Evolutionary conservation across 495 filamentous ascomycete species (phyloP), one percentile per base, ranked within the genome.

Genomic region (Daldinia vernicosa): DNA sequence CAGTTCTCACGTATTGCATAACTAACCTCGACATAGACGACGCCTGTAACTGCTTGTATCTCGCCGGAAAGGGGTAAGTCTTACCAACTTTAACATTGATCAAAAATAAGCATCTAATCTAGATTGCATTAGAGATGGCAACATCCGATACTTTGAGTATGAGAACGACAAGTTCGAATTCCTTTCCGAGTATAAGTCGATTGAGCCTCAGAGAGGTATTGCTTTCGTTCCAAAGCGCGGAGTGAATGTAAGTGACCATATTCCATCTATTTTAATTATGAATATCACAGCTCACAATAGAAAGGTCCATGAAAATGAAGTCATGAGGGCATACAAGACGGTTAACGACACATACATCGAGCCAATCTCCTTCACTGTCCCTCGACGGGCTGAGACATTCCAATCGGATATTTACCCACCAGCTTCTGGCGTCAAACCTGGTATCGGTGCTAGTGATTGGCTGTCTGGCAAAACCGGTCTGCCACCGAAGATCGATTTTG

Each of bases 141-240:
- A 98, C 79, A 99, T 99, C 71, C 93, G 95, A 40, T 99, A 99
- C 82, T 99, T 91, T 78, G 95, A 99, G 80, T 94, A 96, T 69
- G 91, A 94, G 71, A 93, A 98, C 77, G 94, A 98, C 84, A 97
- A 97, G 80, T 97, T 99, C 78, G 95, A 98, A 77, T 95, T 89
- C 79, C 81, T 99, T 26, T 93, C 93, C 24, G 94, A 98, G 77
- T 95, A 98, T 85, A 97, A 98, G 81, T 98, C 95, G 5, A 82
- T 83, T 17, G 95, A 99, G 68, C 95, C 95, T 26, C 95, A 99
- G 83, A 88, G 95, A 72, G 95, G 95, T 69, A 84, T 99, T 74
- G 96, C 94, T 2, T 99, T 99, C 80, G 80, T 99, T 74, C 96
- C 95, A 22, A 95, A 97, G 81, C 92, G 95, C 24, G 95, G 94